Conservation (phyloP, 306 rosid genomes). For the Clitoria ternatea region DNA sequence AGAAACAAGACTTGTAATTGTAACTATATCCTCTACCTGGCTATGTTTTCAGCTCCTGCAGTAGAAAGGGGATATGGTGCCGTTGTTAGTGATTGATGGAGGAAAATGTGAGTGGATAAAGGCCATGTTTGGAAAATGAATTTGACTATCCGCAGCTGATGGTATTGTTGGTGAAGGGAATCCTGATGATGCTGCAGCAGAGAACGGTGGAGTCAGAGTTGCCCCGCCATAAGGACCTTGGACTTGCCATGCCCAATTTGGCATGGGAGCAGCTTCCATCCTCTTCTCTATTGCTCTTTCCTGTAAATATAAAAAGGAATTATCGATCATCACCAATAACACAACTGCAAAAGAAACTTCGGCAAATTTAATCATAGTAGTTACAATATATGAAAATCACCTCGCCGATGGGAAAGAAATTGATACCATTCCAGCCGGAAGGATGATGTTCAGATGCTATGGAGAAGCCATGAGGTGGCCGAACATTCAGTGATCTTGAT, state of each 20-base stretch:
- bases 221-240: slow-evolving; percentile 52
- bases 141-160: slow-evolving; percentile 58
- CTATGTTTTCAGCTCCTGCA: slow-evolving; percentile 47
- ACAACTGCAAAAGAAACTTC: neutral
- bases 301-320: slow-evolving; percentile 33
- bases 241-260: slow-evolving; percentile 59
- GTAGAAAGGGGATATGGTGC: slow-evolving; percentile 44
- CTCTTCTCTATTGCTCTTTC: slow-evolving; percentile 75
- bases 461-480: slow-evolving; percentile 42
- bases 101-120: slow-evolving; percentile 43
- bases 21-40: slow-evolving; percentile 12
- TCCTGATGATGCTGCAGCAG: slow-evolving; percentile 99
- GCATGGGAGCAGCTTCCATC: slow-evolving; percentile 47
- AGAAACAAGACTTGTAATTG: neutral
- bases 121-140: slow-evolving; percentile 42
- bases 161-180: slow-evolving; percentile 61
- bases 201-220: slow-evolving; percentile 51
- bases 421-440: slow-evolving; percentile 38
- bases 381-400: slow-evolving; percentile 31
- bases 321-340: neutral
- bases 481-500: slow-evolving; percentile 39
- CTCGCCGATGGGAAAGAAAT: slow-evolving; percentile 49
- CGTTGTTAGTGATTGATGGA: slow-evolving; percentile 39
- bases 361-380: neutral
- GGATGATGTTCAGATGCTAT: slow-evolving; percentile 48